phyloP scores from a whole-genome alignment of 1,139 yeast genomes.

The Candida tropicalis region DNA sequence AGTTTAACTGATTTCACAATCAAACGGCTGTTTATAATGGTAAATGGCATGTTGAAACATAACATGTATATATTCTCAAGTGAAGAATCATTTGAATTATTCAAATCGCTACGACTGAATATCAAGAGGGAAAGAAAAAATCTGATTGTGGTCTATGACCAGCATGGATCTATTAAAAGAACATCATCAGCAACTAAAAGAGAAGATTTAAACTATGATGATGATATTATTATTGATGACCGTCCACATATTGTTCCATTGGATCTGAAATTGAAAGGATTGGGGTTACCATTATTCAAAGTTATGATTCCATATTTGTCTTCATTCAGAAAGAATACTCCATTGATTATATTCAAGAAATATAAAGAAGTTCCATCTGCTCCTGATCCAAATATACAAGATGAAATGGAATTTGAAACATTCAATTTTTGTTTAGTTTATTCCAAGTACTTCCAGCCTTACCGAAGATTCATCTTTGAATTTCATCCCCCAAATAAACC shows the following conservation, averaged over 20 bases:
- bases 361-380: constrained; percentile 35
- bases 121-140: constrained; percentile 26
- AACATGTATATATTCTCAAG: constrained; percentile 34
- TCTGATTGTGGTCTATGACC: constrained; percentile 27
- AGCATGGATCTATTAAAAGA: constrained; percentile 24
- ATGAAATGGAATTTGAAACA: constrained; percentile 31
- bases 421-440: constrained; percentile 38
- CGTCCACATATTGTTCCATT: constrained; percentile 39
- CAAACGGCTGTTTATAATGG: constrained; percentile 35
- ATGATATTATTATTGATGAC: constrained; percentile 25
- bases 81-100: constrained; percentile 31
- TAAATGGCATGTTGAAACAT: constrained; percentile 36
- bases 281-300: constrained; percentile 43
- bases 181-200: constrained; percentile 13
- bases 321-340: constrained; percentile 38
- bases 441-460: constrained; percentile 29
- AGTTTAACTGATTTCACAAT: constrained; percentile 24
- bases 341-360: constrained; percentile 36
- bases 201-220: constrained; percentile 15
- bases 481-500: constrained; percentile 7
- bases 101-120: constrained; percentile 29
- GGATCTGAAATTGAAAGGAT: constrained; percentile 32
- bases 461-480: constrained; percentile 33
- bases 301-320: constrained; percentile 40
- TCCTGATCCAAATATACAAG: constrained; percentile 20